These are phyloP conservation scores for Gossypium gossypioides DNA, from an alignment of 441 rosid genomes.

Conservation along the genomic window DNA sequence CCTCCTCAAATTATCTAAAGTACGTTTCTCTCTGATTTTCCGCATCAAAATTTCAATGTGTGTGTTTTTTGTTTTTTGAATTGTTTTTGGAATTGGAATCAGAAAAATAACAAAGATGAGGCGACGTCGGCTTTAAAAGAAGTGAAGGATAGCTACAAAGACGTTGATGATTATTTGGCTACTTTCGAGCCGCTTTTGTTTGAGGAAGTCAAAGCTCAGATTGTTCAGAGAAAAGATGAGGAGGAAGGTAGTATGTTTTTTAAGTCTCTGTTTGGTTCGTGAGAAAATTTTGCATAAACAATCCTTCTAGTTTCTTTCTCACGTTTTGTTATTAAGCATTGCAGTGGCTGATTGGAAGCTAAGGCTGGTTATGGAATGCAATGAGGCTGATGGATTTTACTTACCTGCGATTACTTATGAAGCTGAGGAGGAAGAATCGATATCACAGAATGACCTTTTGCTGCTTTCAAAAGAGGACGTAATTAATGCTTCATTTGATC, in stretches of 20 bases:
- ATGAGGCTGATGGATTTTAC: conserved; percentile 63
- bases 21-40: conserved; percentile 13
- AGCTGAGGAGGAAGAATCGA: conserved; percentile 38
- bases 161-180: conserved; percentile 64
- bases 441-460: conserved; percentile 71
- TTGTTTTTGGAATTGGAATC: conserved; percentile 8
- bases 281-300: not conserved
- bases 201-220: conserved; percentile 89
- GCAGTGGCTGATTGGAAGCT: conserved; percentile 52
- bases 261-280: not conserved
- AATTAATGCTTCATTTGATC: not conserved
- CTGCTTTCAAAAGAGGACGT: conserved; percentile 76
- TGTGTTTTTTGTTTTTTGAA: not conserved
- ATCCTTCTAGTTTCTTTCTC: not conserved
- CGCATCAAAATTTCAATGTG: not conserved
- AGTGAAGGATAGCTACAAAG: conserved; percentile 58
- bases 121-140: conserved; percentile 25
- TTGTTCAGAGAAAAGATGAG: conserved; percentile 57
- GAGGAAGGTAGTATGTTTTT: conserved; percentile 51
- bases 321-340: conserved; percentile 6
- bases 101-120: conserved; percentile 29
- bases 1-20: conserved; percentile 42
- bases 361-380: conserved; percentile 61
- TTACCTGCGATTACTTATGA: conserved; percentile 48
- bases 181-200: conserved; percentile 81